Base-by-base conservation (phyloP, 805 yeast species). In the Candida incommunis region DNA sequence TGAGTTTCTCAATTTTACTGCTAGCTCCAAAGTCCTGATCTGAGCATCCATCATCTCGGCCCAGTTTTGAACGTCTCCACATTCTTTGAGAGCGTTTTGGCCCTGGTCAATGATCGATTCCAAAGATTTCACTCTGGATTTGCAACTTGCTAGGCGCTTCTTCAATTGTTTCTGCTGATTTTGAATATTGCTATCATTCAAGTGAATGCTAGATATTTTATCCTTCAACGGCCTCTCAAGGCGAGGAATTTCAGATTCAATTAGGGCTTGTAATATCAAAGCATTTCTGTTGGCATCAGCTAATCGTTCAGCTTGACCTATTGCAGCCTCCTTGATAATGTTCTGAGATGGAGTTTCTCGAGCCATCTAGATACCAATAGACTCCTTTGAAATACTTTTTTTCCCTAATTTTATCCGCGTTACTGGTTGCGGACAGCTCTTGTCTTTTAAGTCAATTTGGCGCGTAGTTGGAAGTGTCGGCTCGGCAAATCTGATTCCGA, bases 21-120 rank as follows among this genome's bases (percentile, higher is more conserved):
- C 71, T 37, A 66, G 62, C 56, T 86, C 95, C 40, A 86, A 59
- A 1, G 83, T 76, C 41, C 95, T 62, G 18, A 87, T 61, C 43
- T 79, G 78, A 50, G 80, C 82, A 59, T 86, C 94, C 2, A 83
- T 55, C 15, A 71, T 49, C 56, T 86, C 96, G 0, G 85, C 77
- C 51, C 75, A 68, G 40, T 67, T 65, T 53, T 78, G 83, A 2
- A 74, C 56, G 43, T 67, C 65, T 1, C 65, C 68, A 2, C 61
- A 50, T 40, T 61, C 62, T 49, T 55, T 51, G 16, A 54, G n/a
- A 15, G n/a, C 31, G 21, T 22, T 3, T 15, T 18, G 27, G 11
- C 43, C 27, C 13, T 41, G 27, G 3, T 16, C 25, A 13, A 26
- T 13, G 7, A 40, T 22, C 24, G 42, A 35, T 20, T 44, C 45